Percentiles rank a stretch among this genome's conserved stretches.
Evolutionary conservation across 306 rosid species (phyloP).

Genomic region (Delonix regia): DNA sequence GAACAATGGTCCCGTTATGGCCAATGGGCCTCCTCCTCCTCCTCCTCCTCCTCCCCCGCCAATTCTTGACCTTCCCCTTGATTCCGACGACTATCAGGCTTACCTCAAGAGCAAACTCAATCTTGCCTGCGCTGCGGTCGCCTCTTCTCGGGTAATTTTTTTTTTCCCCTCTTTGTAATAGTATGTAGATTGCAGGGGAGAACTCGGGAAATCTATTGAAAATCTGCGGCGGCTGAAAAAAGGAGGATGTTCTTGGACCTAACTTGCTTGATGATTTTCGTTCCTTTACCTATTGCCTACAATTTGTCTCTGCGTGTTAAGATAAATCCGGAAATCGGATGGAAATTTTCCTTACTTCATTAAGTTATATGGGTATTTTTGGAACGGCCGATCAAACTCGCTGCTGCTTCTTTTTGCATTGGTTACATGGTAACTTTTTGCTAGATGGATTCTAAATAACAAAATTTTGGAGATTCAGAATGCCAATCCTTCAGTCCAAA

Average conservation of each 20-base stretch:
- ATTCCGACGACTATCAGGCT: constrained; percentile 68
- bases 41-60: constrained; percentile 21
- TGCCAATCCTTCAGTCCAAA: background rate
- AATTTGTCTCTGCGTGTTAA: background rate
- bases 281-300: background rate
- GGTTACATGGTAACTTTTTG: background rate
- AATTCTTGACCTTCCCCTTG: constrained; percentile 42
- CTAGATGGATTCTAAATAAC: background rate
- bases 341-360: background rate
- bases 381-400: background rate
- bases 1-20: background rate
- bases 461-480: background rate
- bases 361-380: background rate
- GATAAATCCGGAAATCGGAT: background rate
- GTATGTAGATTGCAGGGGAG: constrained; percentile 1
- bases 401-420: background rate
- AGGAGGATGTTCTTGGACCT: background rate
- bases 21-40: constrained; percentile 21
- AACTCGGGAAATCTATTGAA: background rate
- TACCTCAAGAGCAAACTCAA: constrained; percentile 86
- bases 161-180: background rate
- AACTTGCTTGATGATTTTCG: background rate
- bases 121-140: constrained; percentile 93
- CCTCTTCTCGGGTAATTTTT: constrained; percentile 62
- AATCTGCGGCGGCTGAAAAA: background rate